These are phyloP conservation scores for Xylaria telfairii DNA, from an alignment of 495 filamentous ascomycete species.

Conservation along the genomic window DNA sequence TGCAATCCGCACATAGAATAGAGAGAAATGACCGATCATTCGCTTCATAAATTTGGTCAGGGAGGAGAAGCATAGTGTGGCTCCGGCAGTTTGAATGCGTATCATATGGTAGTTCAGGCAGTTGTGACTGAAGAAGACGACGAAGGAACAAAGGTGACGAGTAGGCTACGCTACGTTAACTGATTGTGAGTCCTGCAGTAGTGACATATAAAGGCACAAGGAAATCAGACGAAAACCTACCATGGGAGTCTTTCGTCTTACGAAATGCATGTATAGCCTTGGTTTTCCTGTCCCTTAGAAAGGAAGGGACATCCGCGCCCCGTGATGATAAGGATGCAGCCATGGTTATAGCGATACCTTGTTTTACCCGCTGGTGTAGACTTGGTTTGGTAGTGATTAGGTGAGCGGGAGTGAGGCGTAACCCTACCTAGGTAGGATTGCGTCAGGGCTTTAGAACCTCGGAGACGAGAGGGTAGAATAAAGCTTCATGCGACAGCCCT, in stretches of 20 bases:
- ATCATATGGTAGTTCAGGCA: conserved; percentile 22
- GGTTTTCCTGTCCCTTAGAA: not conserved
- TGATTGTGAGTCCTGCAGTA: not conserved
- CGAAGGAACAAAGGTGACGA: conserved; percentile 35
- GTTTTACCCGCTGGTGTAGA: not conserved
- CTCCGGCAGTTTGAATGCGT: conserved; percentile 20
- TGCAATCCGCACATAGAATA: conserved; percentile 30
- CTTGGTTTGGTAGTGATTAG: not conserved
- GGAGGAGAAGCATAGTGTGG: conserved; percentile 35
- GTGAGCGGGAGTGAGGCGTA: not conserved
- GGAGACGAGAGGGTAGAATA: not conserved
- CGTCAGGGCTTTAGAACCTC: not conserved
- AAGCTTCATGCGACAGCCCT: not conserved
- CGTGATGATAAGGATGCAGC: not conserved
- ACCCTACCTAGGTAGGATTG: not conserved
- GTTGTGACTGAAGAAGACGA: conserved; percentile 28
- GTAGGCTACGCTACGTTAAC: conserved; percentile 27
- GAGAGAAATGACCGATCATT: conserved; percentile 27
- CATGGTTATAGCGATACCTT: not conserved
- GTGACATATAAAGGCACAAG: not conserved
- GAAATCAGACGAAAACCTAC: not conserved
- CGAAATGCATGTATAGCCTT: conserved; percentile 8
- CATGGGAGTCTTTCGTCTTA: not conserved
- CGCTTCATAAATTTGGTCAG: conserved; percentile 27
- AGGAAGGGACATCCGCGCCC: not conserved